Evolutionary conservation across 495 filamentous ascomycete genomes (phyloP), one percentile per base, ranked within the genome.

Genomic region (Aspergillus homomorphus): DNA sequence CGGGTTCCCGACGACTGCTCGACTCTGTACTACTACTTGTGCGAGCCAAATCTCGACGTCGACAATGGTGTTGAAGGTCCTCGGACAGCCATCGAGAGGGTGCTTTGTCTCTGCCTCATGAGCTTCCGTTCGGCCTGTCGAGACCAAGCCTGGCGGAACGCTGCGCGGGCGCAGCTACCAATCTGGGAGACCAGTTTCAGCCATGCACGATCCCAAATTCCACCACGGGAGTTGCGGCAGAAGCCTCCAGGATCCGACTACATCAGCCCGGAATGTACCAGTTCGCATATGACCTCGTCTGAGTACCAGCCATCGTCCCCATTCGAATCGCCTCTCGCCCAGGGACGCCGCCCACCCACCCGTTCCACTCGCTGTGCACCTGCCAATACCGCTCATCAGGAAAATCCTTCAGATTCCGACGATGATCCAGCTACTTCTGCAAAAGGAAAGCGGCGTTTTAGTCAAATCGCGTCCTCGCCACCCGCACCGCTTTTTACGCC

Each of bases 1-100:
- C 49, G 59, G 28, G 56, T 78, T 50, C 64, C 63, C 50, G 48
- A 61, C 14, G 53, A 77, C 45, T 54, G 77, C 14, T 73, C 70
- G 20, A 38, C 43, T 3, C 54, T 79, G 1, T 73, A 74, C 52
- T 79, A 79, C 56, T 58, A 68, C 56, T 48, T 74, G 10, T 66
- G 63, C 59, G 69, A 74, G 42, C 73, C 68, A 3, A 65, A 68
- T 45, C 56, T 57, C 4, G 66, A 78, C 53, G 57, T 70, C 33
- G 53, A 61, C 24, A n/a, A 43, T 12, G 62, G 59, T 26, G 22
- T 23, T 51, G 7, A 21, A 15, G 21, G 38, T n/a, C 33, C 15
- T 45, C 38, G 38, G 33, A 18, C 3, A 46, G 28, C 24, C 16
- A 38, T 68, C 41, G 56, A 22, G 21, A 58, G 66, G 20, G 51